These are phyloP conservation scores for Pyrenophora graminea DNA, from an alignment of 2,329 filamentous ascomycete species.

Conservation along the genomic window DNA sequence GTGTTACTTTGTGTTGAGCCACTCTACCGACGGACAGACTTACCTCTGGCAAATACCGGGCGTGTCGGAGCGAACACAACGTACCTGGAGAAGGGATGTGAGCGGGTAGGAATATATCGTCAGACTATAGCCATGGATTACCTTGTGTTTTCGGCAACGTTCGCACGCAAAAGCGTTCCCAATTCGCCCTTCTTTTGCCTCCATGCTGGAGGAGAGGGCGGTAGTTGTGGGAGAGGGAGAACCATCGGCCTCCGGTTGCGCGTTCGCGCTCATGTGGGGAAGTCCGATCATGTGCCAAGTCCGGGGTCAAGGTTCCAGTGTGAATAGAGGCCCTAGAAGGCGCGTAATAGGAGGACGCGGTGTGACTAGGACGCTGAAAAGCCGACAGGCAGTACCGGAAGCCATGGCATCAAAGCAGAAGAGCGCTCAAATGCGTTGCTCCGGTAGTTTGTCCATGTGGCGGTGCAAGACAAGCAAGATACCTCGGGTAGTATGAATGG, in stretches of 20 bases:
- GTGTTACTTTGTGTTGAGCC: constrained; percentile 34
- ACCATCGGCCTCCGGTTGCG: constrained; percentile 32
- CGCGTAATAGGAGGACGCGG: constrained; percentile 14
- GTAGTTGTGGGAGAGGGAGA: constrained; percentile 33
- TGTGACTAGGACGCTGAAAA: constrained; percentile 14
- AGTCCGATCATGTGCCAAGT: constrained; percentile 44
- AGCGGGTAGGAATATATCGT: too few species aligned
- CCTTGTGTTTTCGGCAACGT: constrained; percentile 45
- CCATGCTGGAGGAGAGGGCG: constrained; percentile 38
- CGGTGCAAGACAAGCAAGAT: constrained; percentile 29
- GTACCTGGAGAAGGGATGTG: constrained; percentile 8
- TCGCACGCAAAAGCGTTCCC: constrained; percentile 46
- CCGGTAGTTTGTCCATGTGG: constrained; percentile 19
- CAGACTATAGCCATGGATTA: too few species aligned
- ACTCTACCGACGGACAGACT: constrained; percentile 14
- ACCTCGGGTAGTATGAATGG: constrained; percentile 28
- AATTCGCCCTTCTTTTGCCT: constrained; percentile 42
- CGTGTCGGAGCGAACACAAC: constrained; percentile 42
- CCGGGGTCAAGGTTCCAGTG: constrained; percentile 24
- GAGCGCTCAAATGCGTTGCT: constrained; percentile 11
- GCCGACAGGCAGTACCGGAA: constrained; percentile 12
- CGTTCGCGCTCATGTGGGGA: constrained; percentile 36
- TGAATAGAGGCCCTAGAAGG: constrained; percentile 16
- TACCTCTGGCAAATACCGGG: constrained; percentile 42
- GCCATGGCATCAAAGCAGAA: constrained; percentile 15